Base-by-base conservation (phyloP, 495 filamentous ascomycete genomes). In the Daldinia loculata region DNA sequence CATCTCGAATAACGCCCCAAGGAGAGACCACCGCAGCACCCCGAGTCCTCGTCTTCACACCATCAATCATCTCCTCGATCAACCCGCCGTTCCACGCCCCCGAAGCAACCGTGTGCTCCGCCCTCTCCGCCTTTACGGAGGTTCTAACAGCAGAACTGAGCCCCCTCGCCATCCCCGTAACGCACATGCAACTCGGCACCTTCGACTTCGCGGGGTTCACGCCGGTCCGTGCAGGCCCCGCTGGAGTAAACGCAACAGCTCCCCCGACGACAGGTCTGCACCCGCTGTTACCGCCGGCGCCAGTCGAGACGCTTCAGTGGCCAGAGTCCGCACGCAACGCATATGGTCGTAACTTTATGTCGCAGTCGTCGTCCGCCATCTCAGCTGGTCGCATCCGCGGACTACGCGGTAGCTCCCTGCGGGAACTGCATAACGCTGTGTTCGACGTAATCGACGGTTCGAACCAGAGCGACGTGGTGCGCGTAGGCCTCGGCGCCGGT, bases 141-240 rank as follows among this genome's bases (percentile, higher is more conserved):
- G 90, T 90, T 0, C 82, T 99, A 4, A 85, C 90, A 15, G 86
- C 88, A 63, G 95, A 98, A 80, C 82, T 97, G n/a, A 78, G 80
- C 0, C 86, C 88, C 1, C 80, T 89, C n/a, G 87, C 84, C 52
- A 89, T 97, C 55, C 85, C 89, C 41, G 90, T 98, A 2, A 91
- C 90, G 3, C 92, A 97, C 63, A 80, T 99, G 61, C 92, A 92
- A 75, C 88, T 98, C 2, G 95, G 95, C 58, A 93, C 90, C 51
- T 92, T 99, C 74, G 95, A 98, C 72, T 81, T 84, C 61, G 60
- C 76, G 1, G 75, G 82, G 59, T 86, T 86, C 72, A 78, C 79
- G 4, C 82, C 82, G 2, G 77, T 75, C 12, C 76, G 78, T 17
- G 55, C 74, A 51, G 62, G 52, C 6, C 15, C 63, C 27, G 39